Base-by-base conservation (phyloP, 352 stramenopile species). In the Peronosclerospora sorghi region DNA sequence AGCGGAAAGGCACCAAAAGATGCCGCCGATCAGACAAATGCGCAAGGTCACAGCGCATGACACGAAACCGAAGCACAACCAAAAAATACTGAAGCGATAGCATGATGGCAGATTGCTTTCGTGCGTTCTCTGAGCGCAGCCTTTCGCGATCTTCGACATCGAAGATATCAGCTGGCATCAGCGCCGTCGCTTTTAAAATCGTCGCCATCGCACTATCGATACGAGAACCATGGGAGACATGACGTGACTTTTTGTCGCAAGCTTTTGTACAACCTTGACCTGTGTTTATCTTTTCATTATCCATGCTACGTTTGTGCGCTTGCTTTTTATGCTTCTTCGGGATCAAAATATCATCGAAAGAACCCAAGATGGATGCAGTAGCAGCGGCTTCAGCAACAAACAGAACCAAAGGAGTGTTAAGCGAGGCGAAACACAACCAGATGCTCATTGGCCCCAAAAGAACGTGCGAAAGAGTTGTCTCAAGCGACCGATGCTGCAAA, bases 111-210 rank as follows among this genome's bases (percentile, higher is more conserved):
- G 73, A 85, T 47, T 82, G 63, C 17, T 75, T 76, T 35, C 57
- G 57, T 17, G 72, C 69, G 40, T 85, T 80, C 35, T 78, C 74
- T 0, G 73, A 86, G 1, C 79, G 79, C 15, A 87, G 38, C 24
- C 83, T 73, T 62, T 92, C 79, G 1, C 79, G 76, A 20, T 92
- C 79, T 62, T 92, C 79, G 32, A 84, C 73, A 41, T 92, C 79
- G 42, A 85, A 89, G 14, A 83, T 65, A 45, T 89, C 79, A n/a
- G 64, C 50, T 17, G 51, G 45, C 2, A 43, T 41, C 19, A 69
- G 21, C 10, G 51, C 32, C 19, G 57, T 58, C 2, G 46, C 44
- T 48, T 65, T 62, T 9, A 64, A 18, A n/a, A 68, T 56, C 6
- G 49, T 56, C 15, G 51, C 41, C 50, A 54, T 59, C 10, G 41